Conservation (phyloP, 2,329 filamentous ascomycete species). For the Scedosporium dehoogii region DNA sequence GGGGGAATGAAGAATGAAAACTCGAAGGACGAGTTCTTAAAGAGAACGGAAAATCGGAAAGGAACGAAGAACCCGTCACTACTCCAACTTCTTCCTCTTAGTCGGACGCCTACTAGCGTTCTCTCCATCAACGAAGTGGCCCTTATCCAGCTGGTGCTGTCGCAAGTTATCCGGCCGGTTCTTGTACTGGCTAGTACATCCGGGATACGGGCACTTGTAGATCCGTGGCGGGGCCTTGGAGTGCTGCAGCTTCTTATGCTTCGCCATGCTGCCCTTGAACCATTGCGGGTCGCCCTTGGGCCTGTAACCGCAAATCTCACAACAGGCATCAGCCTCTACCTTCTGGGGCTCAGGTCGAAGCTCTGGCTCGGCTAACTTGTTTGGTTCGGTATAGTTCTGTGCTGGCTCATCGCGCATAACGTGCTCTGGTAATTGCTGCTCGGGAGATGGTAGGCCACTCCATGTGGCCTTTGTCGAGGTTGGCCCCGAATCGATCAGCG, state of each 20-base stretch:
- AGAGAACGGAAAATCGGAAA: not conserved
- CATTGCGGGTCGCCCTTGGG: constrained; percentile 47
- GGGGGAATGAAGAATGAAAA: no score
- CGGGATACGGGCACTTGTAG: constrained; percentile 42
- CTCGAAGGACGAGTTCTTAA: not conserved
- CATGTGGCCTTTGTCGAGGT: not conserved
- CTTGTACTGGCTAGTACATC: constrained; percentile 44
- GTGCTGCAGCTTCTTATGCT: constrained; percentile 47
- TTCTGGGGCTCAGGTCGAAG: not conserved
- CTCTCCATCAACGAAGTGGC: constrained; percentile 39
- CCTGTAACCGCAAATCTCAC: constrained; percentile 43
- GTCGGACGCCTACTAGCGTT: constrained; percentile 24
- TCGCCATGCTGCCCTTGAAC: constrained; percentile 50
- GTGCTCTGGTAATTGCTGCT: not conserved
- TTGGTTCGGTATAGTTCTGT: not conserved
- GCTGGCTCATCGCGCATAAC: not conserved
- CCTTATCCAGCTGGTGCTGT: constrained; percentile 47
- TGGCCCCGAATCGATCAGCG: not conserved
- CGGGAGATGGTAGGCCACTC: not conserved
- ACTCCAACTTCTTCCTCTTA: constrained; percentile 30
- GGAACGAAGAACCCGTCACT: constrained; percentile 7
- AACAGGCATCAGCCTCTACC: constrained; percentile 15
- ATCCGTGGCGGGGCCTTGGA: constrained; percentile 36
- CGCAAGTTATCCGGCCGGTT: constrained; percentile 46
- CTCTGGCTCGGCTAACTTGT: not conserved